Evolutionary conservation across 2,329 filamentous ascomycete species (phyloP), one percentile per base, ranked within the genome.

Genomic region (Trichophyton benhamiae): DNA sequence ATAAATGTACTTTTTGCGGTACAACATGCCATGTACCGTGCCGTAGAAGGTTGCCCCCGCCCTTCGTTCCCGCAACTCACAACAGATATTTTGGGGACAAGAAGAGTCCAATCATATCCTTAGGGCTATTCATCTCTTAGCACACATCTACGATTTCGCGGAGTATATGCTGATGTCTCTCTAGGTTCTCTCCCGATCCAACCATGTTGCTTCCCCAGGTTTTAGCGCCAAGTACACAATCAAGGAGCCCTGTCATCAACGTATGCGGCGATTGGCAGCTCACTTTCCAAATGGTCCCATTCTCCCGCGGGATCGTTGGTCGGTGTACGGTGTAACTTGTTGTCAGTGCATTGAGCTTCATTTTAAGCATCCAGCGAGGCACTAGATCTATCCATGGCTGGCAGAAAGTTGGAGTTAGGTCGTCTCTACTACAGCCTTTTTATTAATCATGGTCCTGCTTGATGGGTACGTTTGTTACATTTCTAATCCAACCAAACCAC

Each of bases 21-120:
- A 53, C 49, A 30, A 13, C 49, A 33, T 53, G 27, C 9, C 27
- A n/a, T 25, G 27, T 33, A 53, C 49, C 20, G n/a, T 25, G 9
- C 22, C 13, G 49, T 53, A 30, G 49, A 53, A 53, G 49, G 49
- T 53, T 53, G 49, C n/a, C 49, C 22, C 49, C 49, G 49, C 49
- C 49, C 49, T 53, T 33, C 49, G 22, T 53, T 53, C 49, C 49
- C 49, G 49, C 13, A 53, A 25, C 49, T 25, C 44, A 48, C 44
- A 20, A 53, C 49, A 53, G 25, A 53, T 30, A 53, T 25, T 30
- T 38, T 38, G 11, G 27, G 49, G 15, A 33, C 49, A 53, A 38
- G 30, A 33, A 30, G 27, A 53, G 22, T 17, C 49, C 49, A 53
- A 53, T 53, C 25, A 53, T n/a, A 53, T 53, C 5, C 3, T 17